Conservation (phyloP, 2,329 filamentous ascomycete genomes). For the Verticillium albo-atrum region DNA sequence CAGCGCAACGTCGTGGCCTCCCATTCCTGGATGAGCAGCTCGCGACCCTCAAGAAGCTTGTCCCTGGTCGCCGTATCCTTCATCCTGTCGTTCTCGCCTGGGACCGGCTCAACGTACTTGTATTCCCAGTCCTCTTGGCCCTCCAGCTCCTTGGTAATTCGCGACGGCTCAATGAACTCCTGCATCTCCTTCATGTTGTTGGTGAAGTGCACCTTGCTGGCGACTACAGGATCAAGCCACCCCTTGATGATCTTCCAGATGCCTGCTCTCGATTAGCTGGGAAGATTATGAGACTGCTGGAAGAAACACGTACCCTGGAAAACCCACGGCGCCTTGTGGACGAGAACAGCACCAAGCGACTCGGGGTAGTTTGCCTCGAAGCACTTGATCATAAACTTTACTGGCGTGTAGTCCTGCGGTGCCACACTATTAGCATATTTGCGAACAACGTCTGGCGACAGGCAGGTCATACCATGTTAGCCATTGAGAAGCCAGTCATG, state of each 20-base stretch:
- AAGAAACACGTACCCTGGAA: slow-evolving; percentile 68
- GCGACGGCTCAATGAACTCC: slow-evolving; percentile 64
- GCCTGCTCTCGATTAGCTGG: slow-evolving; percentile 38
- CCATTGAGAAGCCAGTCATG: slow-evolving; percentile 88
- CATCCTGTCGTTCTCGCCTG: slow-evolving; percentile 74
- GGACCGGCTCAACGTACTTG: slow-evolving; percentile 69
- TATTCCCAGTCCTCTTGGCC: slow-evolving; percentile 85
- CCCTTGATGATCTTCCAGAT: slow-evolving; percentile 94
- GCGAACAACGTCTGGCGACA: background rate
- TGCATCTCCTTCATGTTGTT: slow-evolving; percentile 76
- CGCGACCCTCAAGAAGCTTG: slow-evolving; percentile 58
- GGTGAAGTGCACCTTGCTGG: slow-evolving; percentile 89
- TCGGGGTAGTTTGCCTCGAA: slow-evolving; percentile 99
- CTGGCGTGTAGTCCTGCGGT: slow-evolving; percentile 77
- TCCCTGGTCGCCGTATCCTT: slow-evolving; percentile 60
- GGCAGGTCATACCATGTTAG: slow-evolving; percentile 71
- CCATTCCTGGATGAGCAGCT: slow-evolving; percentile 64
- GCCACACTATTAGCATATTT: background rate
- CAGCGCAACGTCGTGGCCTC: slow-evolving; percentile 73
- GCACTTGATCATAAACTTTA: slow-evolving; percentile 99
- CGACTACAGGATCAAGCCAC: slow-evolving; percentile 96
- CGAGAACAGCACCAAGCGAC: slow-evolving; percentile 79
- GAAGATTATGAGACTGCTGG: background rate
- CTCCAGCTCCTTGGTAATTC: slow-evolving; percentile 78
- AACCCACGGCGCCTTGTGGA: slow-evolving; percentile 95